Base-by-base conservation (phyloP, 331 rosid genomes). In the Erythrophleum ivorense region DNA sequence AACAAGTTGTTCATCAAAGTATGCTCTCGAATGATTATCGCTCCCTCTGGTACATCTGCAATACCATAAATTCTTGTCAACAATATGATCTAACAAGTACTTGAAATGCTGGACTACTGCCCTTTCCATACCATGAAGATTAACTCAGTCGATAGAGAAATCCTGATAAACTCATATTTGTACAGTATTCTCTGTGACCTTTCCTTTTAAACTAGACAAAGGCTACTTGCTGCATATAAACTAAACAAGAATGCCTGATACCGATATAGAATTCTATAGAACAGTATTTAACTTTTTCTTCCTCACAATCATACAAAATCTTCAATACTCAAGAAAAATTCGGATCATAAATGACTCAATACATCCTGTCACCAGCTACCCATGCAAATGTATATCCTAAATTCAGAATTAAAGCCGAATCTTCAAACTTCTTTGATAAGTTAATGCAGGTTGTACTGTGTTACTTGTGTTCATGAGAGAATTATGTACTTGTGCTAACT, bases 31-130 rank as follows among this genome's bases (percentile, higher is more conserved):
- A 93, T 62, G 64, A 96, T 94, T 38, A 96, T 52, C 19, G 99
- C 99, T 88, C 97, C 98, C 85, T 96, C 99, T 5, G 99, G 99
- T 63, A 96, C 99, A 88, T 96, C 99, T 95, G 94, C 89, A 87
- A 84, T 60, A 73, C 73, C 76, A 82, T 50, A 68, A 62, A 69
- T 18, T 43, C 67, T 10, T n/a, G 53, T 78, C 67, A 81, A 41
- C 19, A 60, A 81, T 31, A 73, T n/a, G 8, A 81, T 16, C 69
- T 66, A 65, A 2, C 57, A 59, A 59, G 74, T 36, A 19, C 45
- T 34, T 76, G 66, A 63, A 41, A 79, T 31, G 71, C 69, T 52
- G 71, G 38, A 52, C 59, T 38, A 52, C 11, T 19, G 41, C 21
- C 58, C 55, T 21, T 71, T 19, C 71, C 55, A 62, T 15, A 8